Percentiles rank a stretch among this genome's conserved stretches.
Conservation (phyloP, 2,329 filamentous ascomycete genomes). For the Teratosphaeriaceae sp. region DNA sequence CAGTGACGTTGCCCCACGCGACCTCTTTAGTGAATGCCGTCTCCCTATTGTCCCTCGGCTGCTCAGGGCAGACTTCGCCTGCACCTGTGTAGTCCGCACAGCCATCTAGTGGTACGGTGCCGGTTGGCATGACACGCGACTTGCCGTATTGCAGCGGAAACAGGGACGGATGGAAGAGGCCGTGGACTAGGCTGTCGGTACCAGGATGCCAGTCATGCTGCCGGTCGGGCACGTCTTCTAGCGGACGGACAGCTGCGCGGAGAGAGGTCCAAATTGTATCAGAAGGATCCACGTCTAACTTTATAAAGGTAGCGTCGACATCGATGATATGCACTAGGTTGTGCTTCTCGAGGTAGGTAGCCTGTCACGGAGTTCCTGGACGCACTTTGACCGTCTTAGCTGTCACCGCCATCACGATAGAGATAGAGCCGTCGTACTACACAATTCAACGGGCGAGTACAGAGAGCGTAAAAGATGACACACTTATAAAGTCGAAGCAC, state of each 20-base stretch:
- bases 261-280: conserved; percentile 36
- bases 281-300: conserved; percentile 46
- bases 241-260: conserved; percentile 34
- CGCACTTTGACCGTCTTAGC: conserved; percentile 10
- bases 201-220: conserved; percentile 54
- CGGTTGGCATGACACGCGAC: conserved; percentile 35
- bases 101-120: conserved; percentile 24
- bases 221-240: conserved; percentile 41
- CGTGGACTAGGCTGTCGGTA: conserved; percentile 50
- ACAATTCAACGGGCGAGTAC: neutral
- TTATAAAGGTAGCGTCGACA: conserved; percentile 40
- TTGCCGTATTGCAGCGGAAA: conserved; percentile 53
- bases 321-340: conserved; percentile 43
- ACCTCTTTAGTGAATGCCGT: neutral
- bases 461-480: neutral
- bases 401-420: neutral
- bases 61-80: conserved; percentile 21
- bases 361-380: conserved; percentile 46
- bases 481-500: conserved; percentile 22
- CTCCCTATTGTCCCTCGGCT: conserved; percentile 8
- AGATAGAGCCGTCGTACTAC: neutral
- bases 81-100: conserved; percentile 27
- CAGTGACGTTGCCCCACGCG: conserved; percentile 1
- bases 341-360: conserved; percentile 36
- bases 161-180: conserved; percentile 59